These are phyloP conservation scores for Chalciporus pseudorubinellus DNA, from an alignment of 768 basidiomycete species.

Conservation along the genomic window DNA sequence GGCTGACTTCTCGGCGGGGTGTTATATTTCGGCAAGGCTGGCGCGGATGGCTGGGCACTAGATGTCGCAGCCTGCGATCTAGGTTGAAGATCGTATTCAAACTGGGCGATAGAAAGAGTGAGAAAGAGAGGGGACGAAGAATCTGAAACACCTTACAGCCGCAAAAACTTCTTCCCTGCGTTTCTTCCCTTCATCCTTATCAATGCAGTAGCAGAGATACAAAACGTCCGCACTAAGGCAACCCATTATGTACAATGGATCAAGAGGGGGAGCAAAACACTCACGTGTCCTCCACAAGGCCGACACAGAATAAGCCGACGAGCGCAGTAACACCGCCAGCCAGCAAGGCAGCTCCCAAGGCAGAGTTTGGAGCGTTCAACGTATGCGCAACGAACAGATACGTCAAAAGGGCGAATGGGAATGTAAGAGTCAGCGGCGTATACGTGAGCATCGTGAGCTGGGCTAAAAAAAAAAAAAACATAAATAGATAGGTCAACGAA, in stretches of 20 bases:
- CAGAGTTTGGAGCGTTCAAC: conserved; percentile 63
- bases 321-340: conserved; percentile 79
- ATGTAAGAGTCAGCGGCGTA: conserved; percentile 73
- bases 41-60: conserved; percentile 11
- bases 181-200: conserved; percentile 50
- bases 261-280: conserved; percentile 20
- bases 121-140: conserved; percentile 2
- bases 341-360: conserved; percentile 70
- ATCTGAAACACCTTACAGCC: conserved; percentile 41
- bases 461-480: conserved; percentile 33
- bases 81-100: conserved; percentile 39
- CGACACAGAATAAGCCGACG: conserved; percentile 80
- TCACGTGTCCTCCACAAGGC: conserved; percentile 74
- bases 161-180: conserved; percentile 53
- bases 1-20: conserved; percentile 7
- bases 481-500: conserved; percentile 1
- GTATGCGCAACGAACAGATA: conserved; percentile 91
- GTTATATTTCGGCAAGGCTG: conserved; percentile 11
- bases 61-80: conserved; percentile 10
- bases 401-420: conserved; percentile 77
- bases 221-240: conserved; percentile 54
- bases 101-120: conserved; percentile 24
- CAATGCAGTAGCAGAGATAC: conserved; percentile 68
- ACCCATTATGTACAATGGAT: background rate
- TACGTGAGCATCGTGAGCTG: conserved; percentile 68